Base-by-base conservation (phyloP, 225 moss, liverwort and hornwort genomes). In the Physcomitrellopsis africana region DNA sequence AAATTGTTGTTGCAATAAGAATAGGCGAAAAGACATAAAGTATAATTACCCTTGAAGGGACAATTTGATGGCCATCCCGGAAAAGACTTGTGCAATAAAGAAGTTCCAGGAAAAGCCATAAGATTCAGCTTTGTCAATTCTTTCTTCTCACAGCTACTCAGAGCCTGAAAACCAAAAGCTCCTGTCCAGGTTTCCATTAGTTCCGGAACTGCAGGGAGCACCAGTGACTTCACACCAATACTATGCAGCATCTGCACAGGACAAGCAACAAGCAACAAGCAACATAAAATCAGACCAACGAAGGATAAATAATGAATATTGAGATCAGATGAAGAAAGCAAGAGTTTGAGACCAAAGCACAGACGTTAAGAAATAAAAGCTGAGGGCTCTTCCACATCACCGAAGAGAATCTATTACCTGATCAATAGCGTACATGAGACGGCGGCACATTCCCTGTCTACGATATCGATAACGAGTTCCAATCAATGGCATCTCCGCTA, bases 91-190 rank as follows among this genome's bases (percentile, higher is more conserved):
- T 84, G 86, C 65, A 93, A 72, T 32, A 90, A 70, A 37, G 93
- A 88, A 67, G 96, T 96, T 68, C 93, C 96, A 17, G 96, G 96
- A 74, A 96, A 96, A 43, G 93, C 93, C 96, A 96, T 93, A 17
- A 96, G 83, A 77, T 94, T 96, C 76, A 92, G 67, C 68, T 89
- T 89, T 72, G 91, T 92, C 24, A 96, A 77, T 72, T 87, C 78
- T 72, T 80, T 77, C 77, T 84, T 96, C 64, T 93, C 85, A 70
- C 44, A 41, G 41, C 85, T 86, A 53, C 83, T 78, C 85, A 96
- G 73, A 13, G 77, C 72, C 81, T 76, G 84, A 68, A 92, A 96
- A 60, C 87, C 92, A 64, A 96, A 96, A 65, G 93, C 89, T 70
- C 86, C 90, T 10, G 72, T 88, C 96, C 96, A 96, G 23, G 96